Base-by-base conservation (phyloP, 306 rosid genomes). In the Oemleria cerasiformis region DNA sequence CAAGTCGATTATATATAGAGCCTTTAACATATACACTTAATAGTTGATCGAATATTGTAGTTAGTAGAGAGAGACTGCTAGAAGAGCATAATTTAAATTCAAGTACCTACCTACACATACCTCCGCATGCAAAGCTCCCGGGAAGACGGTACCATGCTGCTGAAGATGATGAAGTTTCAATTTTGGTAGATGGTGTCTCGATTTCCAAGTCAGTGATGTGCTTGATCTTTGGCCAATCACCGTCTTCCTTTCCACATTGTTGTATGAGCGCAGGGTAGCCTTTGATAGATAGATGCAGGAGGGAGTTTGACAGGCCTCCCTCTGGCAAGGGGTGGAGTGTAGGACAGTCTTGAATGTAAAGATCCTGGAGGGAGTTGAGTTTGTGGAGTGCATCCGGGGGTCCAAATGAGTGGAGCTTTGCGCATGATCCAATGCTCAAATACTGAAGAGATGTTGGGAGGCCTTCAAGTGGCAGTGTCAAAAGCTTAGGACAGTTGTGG, bases 401-500 rank as follows among this genome's bases (percentile, higher is more conserved):
- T 39, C 80, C 80, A 20, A 69, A 41, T 5, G 75, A 61, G 43
- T 4, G 16, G 44, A 76, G 67, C 13, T 44, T 62, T 25, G 59
- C 49, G 41, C 75, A 75, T 30, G 30, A 36, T 14, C 41, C 70
- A 39, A 73, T 30, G 16, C 25, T 75, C 67, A 69, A 53, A 43
- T 6, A 34, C 56, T 62, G 39, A 43, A 69, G 80, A 49, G 51
- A 47, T 36, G 42, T 39, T 11, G 73, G 74, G 20, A 75, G 61
- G 7, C 79, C 74, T 41, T 38, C 61, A n/a, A 40, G 38, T 15
- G 69, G 68, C 23, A 75, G 20, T 10, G 58, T 49, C 44, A 34
- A 61, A 36, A 67, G 74, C 67, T 75, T 58, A 9, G 73, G 68
- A 75, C 73, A 68, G 42, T 75, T 68, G 34, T 34, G 34, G 25